Evolutionary conservation across 2,329 filamentous ascomycete species (phyloP).

Genomic region (Colletotrichum incanum): DNA sequence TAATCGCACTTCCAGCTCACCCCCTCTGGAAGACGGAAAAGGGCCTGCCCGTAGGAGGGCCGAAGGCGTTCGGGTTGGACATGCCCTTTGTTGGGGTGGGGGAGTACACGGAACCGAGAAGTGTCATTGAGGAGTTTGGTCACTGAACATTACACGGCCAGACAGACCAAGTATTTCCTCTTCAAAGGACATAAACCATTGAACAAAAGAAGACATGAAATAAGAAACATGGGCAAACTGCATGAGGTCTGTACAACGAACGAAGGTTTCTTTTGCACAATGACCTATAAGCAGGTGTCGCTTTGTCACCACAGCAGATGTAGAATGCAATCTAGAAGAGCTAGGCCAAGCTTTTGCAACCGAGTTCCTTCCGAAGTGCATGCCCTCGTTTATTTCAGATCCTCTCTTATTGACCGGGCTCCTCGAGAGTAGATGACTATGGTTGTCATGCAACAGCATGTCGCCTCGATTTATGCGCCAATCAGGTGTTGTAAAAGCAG

Average conservation of each 20-base stretch:
- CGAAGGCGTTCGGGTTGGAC: conserved; percentile 53
- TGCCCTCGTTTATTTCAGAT: no score
- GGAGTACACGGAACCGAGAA: conserved; percentile 25
- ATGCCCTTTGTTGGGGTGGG: conserved; percentile 45
- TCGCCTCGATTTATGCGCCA: not conserved
- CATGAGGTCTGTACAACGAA: no score
- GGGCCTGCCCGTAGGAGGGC: conserved; percentile 54
- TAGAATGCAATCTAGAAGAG: not conserved
- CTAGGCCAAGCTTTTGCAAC: not conserved
- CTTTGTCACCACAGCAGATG: not conserved
- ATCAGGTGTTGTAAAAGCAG: not conserved
- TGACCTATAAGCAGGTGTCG: not conserved
- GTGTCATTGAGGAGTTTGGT: conserved; percentile 22
- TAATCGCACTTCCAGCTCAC: conserved; percentile 65
- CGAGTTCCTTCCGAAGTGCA: not conserved
- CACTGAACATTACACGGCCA: not conserved
- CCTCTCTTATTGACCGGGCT: not conserved
- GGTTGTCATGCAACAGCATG: not conserved
- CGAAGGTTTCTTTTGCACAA: not conserved
- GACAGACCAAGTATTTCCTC: not conserved
- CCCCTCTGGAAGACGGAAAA: conserved; percentile 63
- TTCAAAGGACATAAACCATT: not conserved
- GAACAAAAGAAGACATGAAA: not conserved
- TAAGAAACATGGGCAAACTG: not conserved
- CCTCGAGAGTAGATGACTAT: not conserved